These are phyloP conservation scores for Neurospora tetraspora DNA, from an alignment of 495 filamentous ascomycete genomes.

Conservation along the genomic window DNA sequence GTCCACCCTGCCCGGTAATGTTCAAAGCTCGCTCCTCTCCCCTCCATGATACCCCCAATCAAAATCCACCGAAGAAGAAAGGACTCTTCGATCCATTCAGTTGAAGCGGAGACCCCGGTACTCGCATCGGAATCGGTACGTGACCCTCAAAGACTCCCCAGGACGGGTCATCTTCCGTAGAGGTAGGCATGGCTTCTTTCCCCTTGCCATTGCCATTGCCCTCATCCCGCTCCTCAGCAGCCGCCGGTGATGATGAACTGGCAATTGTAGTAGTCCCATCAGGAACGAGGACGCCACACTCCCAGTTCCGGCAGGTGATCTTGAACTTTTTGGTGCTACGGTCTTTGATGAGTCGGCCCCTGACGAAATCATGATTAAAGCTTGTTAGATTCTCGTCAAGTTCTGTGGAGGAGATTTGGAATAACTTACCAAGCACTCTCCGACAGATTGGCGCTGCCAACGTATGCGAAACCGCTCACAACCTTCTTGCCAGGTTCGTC, in stretches of 20 bases:
- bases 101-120: conserved; percentile 35
- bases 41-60: neutral
- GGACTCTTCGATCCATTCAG: neutral
- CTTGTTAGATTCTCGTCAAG: neutral
- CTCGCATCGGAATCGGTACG: conserved; percentile 64
- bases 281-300: conserved; percentile 78
- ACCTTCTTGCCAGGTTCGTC: neutral
- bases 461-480: conserved; percentile 56
- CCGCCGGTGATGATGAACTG: conserved; percentile 2
- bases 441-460: conserved; percentile 87
- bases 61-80: neutral
- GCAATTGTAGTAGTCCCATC: conserved; percentile 11
- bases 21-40: neutral
- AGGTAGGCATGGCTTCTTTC: neutral
- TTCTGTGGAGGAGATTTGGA: neutral
- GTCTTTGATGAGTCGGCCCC: conserved; percentile 54
- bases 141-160: conserved; percentile 42
- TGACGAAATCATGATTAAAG: neutral
- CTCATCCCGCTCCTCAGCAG: neutral
- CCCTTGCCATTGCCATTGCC: neutral
- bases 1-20: neutral
- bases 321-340: conserved; percentile 52
- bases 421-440: conserved; percentile 84
- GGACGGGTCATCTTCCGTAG: neutral
- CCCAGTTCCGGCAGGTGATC: conserved; percentile 87